Percentiles rank a stretch among this genome's conserved stretches.
These are phyloP conservation scores for Torulaspora pretoriensis DNA, from an alignment of 1,139 yeast species.

Conservation along the genomic window DNA sequence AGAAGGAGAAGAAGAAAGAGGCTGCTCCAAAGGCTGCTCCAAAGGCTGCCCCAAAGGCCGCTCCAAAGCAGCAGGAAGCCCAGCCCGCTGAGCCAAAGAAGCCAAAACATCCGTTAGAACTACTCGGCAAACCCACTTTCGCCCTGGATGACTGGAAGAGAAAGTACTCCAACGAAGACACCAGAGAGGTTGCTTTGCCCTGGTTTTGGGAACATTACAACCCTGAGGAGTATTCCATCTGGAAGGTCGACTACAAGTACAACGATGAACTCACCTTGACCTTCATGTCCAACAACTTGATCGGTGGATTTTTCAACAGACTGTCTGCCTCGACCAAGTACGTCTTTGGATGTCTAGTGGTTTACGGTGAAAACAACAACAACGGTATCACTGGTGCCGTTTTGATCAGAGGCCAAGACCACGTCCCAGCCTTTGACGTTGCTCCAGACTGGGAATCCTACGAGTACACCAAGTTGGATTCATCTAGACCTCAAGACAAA, in stretches of 20 bases:
- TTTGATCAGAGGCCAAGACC: slow-evolving; percentile 92
- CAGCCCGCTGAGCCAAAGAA: slow-evolving; percentile 46
- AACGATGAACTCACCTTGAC: slow-evolving; percentile 95
- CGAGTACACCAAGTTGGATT: slow-evolving; percentile 62
- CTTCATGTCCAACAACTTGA: slow-evolving; percentile 96
- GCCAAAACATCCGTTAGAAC: slow-evolving; percentile 89
- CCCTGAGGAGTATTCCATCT: slow-evolving; percentile 90
- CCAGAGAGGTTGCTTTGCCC: slow-evolving; percentile 90
- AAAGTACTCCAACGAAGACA: slow-evolving; percentile 93
- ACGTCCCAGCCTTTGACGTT: slow-evolving; percentile 87
- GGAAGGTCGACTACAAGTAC: slow-evolving; percentile 95
- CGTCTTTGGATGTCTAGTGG: slow-evolving; percentile 90
- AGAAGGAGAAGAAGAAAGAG: slow-evolving; percentile 37
- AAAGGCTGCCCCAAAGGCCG: slow-evolving; percentile 22
- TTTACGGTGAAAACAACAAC: slow-evolving; percentile 97
- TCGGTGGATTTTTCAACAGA: slow-evolving; percentile 99
- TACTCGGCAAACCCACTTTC: slow-evolving; percentile 68
- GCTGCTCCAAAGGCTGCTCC: slow-evolving; percentile 16
- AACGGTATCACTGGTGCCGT: slow-evolving; percentile 96
- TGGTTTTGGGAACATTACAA: slow-evolving; percentile 98
- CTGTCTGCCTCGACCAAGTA: slow-evolving; percentile 86
- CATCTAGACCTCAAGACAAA: slow-evolving; percentile 62
- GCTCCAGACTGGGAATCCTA: slow-evolving; percentile 99
- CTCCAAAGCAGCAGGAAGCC: slow-evolving; percentile 38
- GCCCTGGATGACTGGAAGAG: slow-evolving; percentile 95